Conservation (phyloP, 768 basidiomycete genomes). For the Lactifluus hygrophoroides region DNA sequence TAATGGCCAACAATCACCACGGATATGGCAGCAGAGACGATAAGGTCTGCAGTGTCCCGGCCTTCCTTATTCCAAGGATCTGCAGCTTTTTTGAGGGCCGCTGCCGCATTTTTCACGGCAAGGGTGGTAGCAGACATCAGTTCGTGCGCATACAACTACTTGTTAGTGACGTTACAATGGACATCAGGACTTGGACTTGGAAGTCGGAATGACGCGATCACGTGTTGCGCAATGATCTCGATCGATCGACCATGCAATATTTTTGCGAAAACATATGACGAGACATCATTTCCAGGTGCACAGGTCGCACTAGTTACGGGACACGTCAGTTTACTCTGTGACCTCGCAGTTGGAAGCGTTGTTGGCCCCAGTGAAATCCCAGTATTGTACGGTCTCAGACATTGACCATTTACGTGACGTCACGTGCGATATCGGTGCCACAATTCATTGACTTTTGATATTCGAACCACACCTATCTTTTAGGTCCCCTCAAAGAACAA, state of each 20-base stretch:
- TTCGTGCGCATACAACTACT: slow-evolving; percentile 9
- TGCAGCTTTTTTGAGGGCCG: slow-evolving; percentile 17
- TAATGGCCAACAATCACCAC: slow-evolving; percentile 12
- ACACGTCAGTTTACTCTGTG: not conserved
- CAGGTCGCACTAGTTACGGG: not conserved
- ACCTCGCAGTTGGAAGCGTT: not conserved
- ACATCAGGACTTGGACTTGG: not conserved
- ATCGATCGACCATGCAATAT: too few species aligned
- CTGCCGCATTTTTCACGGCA: slow-evolving; percentile 5
- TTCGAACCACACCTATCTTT: not conserved
- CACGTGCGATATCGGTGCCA: too few species aligned
- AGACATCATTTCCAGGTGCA: not conserved
- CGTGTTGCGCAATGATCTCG: too few species aligned
- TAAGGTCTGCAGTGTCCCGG: slow-evolving; percentile 10
- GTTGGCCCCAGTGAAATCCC: too few species aligned
- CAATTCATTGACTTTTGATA: too few species aligned
- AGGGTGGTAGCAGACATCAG: slow-evolving; percentile 5
- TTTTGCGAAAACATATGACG: not conserved
- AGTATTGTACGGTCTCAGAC: too few species aligned
- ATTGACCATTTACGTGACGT: too few species aligned
- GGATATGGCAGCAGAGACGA: slow-evolving; percentile 4
- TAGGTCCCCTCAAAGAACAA: not conserved
- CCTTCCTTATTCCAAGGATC: slow-evolving; percentile 20
- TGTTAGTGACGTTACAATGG: not conserved
- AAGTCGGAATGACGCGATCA: not conserved